phyloP scores from a whole-genome alignment of 2,329 filamentous ascomycete species.

The Gliomastix tumulicola region DNA sequence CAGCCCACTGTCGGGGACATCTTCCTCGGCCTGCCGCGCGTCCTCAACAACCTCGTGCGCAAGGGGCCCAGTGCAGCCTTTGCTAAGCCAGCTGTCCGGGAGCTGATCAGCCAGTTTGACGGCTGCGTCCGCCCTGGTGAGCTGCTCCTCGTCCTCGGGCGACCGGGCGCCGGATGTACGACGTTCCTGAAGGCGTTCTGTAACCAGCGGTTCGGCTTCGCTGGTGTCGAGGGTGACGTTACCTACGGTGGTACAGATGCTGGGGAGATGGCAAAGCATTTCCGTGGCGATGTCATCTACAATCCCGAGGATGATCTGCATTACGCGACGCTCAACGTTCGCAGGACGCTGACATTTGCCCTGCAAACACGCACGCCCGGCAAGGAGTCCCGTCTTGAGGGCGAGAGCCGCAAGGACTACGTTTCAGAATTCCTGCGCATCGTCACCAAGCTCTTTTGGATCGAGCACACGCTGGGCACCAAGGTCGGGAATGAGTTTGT shows the following conservation, averaged over 20 bases:
- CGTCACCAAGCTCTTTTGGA: slow-evolving; percentile 65
- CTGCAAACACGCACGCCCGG: slow-evolving; percentile 55
- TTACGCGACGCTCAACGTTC: slow-evolving; percentile 62
- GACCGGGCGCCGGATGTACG: slow-evolving; percentile 63
- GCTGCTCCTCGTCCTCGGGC: slow-evolving; percentile 60
- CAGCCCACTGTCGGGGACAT: slow-evolving; percentile 56
- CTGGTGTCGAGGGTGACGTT: slow-evolving; percentile 56
- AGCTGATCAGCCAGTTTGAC: slow-evolving; percentile 57
- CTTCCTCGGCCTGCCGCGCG: slow-evolving; percentile 42
- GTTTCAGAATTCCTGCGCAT: slow-evolving; percentile 49
- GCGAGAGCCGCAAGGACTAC: slow-evolving; percentile 49
- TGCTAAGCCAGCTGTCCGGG: slow-evolving; percentile 51
- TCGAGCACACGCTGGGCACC: slow-evolving; percentile 62
- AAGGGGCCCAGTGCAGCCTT: slow-evolving; percentile 42
- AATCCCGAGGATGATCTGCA: slow-evolving; percentile 64
- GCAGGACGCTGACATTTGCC: slow-evolving; percentile 60
- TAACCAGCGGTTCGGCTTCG: slow-evolving; percentile 61
- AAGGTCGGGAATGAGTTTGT: slow-evolving; percentile 64
- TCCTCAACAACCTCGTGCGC: slow-evolving; percentile 39
- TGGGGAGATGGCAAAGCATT: slow-evolving; percentile 40
- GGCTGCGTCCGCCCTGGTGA: slow-evolving; percentile 66
- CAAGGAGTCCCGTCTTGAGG: slow-evolving; percentile 41
- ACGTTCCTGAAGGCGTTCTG: slow-evolving; percentile 66
- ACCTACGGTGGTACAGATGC: slow-evolving; percentile 48
- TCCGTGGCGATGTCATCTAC: slow-evolving; percentile 57